A percentile compares a stretch with the other conserved stretches of the same genome.
These are phyloP conservation scores for Malus sieversii DNA, from an alignment of 306 rosid genomes.

Conservation along the genomic window DNA sequence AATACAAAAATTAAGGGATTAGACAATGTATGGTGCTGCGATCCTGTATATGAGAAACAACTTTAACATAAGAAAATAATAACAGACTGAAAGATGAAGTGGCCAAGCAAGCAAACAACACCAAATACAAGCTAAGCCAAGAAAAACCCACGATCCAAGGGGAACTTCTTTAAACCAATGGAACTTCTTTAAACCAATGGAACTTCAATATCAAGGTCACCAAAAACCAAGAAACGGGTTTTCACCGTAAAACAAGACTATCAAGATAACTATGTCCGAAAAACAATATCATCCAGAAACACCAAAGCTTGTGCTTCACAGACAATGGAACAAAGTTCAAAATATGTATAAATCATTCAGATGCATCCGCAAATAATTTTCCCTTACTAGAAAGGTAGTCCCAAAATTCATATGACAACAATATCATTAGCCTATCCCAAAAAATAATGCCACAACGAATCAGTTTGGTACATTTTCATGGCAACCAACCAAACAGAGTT, in stretches of 20 bases:
- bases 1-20: conserved; percentile 2
- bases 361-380: neutral
- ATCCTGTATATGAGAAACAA: neutral
- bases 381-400: neutral
- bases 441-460: neutral
- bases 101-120: conserved; percentile 5
- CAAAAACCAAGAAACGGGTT: neutral
- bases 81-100: conserved; percentile 3
- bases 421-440: neutral
- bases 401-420: neutral
- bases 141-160: neutral
- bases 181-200: neutral
- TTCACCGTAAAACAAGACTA: conserved; percentile 2
- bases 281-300: neutral
- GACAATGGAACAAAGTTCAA: too few relatives aligned
- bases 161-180: neutral
- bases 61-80: neutral
- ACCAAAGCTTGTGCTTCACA: neutral
- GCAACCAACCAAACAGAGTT: neutral
- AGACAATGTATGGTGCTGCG: neutral
- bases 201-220: neutral
- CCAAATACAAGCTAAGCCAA: neutral
- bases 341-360: neutral
- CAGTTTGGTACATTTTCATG: neutral
- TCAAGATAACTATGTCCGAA: neutral